Percentiles rank a stretch among this genome's conserved stretches.
These are phyloP conservation scores for Trypanosoma melophagium DNA, from an alignment of 208 protist species.

Conservation along the genomic window DNA sequence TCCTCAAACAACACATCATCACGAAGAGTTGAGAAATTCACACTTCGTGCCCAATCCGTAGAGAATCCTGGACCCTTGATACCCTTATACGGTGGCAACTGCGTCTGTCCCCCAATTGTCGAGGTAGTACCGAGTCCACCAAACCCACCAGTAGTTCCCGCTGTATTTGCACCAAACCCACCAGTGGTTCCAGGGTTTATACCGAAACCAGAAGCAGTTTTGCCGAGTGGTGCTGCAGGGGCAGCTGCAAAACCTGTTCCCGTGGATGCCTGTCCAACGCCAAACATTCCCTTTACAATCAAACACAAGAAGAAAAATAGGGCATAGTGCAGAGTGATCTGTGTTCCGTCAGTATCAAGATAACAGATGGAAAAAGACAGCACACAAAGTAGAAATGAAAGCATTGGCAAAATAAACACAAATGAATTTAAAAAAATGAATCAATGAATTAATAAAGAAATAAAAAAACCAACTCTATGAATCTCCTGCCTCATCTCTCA, in stretches of 20 bases:
- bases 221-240: background rate
- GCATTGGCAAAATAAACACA: too few species aligned
- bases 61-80: conserved; percentile 72
- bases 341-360: background rate
- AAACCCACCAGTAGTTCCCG: conserved; percentile 20
- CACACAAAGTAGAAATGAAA: background rate
- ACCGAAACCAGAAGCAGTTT: conserved; percentile 3
- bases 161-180: conserved; percentile 6
- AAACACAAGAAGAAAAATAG: conserved; percentile 2
- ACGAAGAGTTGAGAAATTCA: conserved; percentile 74
- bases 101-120: conserved; percentile 25
- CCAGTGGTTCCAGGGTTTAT: conserved; percentile 1
- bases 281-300: conserved; percentile 13
- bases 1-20: conserved; percentile 69
- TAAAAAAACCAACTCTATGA: background rate
- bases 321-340: background rate
- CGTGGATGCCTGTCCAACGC: conserved; percentile 11
- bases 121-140: conserved; percentile 33
- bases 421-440: too few species aligned
- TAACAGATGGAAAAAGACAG: too few species aligned
- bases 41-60: conserved; percentile 48
- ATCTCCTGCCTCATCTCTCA: background rate
- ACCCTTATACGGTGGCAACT: conserved; percentile 60
- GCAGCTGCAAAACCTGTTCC: conserved; percentile 7
- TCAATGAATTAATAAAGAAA: too few species aligned